These are phyloP conservation scores for Setaria italica DNA, from an alignment of 202 grass and related monocot genomes.

Conservation along the genomic window DNA sequence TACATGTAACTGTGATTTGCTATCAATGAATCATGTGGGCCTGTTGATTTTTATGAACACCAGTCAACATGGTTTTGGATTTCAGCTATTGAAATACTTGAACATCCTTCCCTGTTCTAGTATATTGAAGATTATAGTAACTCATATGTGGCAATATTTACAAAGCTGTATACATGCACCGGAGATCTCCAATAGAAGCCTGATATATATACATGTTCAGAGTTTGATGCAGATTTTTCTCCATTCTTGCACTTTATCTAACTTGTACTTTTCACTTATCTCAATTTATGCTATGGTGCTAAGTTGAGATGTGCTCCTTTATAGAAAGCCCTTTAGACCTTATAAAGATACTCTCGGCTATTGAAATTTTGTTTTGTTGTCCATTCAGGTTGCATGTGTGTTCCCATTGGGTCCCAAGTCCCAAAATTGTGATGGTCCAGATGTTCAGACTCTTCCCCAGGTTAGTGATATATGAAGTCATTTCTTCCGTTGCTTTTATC, in stretches of 20 bases:
- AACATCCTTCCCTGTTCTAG: neutral
- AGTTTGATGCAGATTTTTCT: neutral
- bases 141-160: neutral
- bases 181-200: neutral
- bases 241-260: neutral
- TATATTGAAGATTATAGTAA: neutral
- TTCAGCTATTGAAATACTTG: neutral
- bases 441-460: neutral
- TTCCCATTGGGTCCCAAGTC: neutral
- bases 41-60: slow-evolving; percentile 1
- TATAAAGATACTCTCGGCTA: neutral
- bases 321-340: neutral
- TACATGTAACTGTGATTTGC: neutral
- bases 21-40: neutral
- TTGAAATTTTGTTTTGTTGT: neutral
- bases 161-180: neutral
- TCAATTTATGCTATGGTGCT: neutral
- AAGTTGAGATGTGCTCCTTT: neutral
- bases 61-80: neutral
- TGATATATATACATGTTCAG: neutral
- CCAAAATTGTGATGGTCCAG: neutral
- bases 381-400: neutral
- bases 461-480: slow-evolving; percentile 31
- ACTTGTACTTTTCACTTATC: neutral
- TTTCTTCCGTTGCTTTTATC: slow-evolving; percentile 3